Conservation (phyloP, 2,329 filamentous ascomycete species). For the Chaetomiaceae sp. region DNA sequence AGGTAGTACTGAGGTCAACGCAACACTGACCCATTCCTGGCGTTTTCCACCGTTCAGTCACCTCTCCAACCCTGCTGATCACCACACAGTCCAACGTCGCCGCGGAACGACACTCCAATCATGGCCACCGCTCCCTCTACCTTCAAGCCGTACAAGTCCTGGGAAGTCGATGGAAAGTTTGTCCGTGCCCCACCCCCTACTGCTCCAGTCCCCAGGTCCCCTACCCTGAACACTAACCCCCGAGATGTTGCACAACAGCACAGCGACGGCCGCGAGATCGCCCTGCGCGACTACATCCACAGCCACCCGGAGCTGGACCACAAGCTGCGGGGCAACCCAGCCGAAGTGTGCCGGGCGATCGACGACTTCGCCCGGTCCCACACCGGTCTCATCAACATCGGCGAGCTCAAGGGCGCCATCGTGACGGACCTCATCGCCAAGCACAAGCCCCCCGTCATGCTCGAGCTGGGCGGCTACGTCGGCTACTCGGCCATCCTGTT, state of each 20-base stretch:
- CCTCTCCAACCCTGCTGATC: background rate
- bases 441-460: slow-evolving; percentile 42
- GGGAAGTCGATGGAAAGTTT: slow-evolving; percentile 18
- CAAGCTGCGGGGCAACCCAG: slow-evolving; percentile 60
- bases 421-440: slow-evolving; percentile 64
- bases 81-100: background rate
- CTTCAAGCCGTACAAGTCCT: slow-evolving; percentile 7
- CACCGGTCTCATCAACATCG: slow-evolving; percentile 78
- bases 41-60: background rate
- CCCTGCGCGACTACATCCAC: slow-evolving; percentile 67
- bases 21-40: too few species aligned
- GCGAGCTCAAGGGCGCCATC: slow-evolving; percentile 67
- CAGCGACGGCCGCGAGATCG: slow-evolving; percentile 70
- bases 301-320: slow-evolving; percentile 55
- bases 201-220: too few species aligned
- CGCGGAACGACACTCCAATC: background rate
- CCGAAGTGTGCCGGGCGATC: slow-evolving; percentile 62
- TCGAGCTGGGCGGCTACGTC: slow-evolving; percentile 77
- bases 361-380: slow-evolving; percentile 58
- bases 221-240: background rate
- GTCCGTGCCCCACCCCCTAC: slow-evolving; percentile 2
- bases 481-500: slow-evolving; percentile 80
- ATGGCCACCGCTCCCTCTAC: background rate
- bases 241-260: slow-evolving; percentile 38
- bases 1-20: too few species aligned